Conservation (phyloP, 2,329 filamentous ascomycete genomes). For the Orbilia blumenaviensis region DNA sequence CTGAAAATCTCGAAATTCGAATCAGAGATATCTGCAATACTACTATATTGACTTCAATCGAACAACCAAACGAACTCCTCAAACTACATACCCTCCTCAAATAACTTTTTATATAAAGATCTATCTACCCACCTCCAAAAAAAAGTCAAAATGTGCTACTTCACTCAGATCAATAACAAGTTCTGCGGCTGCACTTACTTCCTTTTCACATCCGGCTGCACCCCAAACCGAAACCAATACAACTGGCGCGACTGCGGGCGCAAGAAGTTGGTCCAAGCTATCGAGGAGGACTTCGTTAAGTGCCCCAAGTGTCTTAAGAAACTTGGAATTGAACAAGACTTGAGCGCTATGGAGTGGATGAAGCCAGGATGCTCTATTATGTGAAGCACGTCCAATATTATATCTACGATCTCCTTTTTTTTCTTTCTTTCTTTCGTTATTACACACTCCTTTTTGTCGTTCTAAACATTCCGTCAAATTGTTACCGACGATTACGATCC, state of each 20-base stretch:
- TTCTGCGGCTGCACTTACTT: conserved; percentile 50
- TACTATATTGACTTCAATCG: background rate
- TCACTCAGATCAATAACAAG: conserved; percentile 48
- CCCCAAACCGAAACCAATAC: conserved; percentile 39
- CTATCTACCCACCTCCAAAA: background rate
- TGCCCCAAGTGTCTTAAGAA: conserved; percentile 48
- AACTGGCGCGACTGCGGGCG: conserved; percentile 50
- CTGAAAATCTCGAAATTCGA: background rate
- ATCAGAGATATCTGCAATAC: conserved; percentile 8
- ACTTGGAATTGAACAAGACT: conserved; percentile 32
- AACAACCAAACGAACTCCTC: background rate
- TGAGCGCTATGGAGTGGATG: conserved; percentile 52
- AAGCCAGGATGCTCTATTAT: conserved; percentile 43
- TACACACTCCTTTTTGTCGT: too few relatives aligned
- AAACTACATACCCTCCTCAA: background rate
- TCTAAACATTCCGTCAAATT: background rate
- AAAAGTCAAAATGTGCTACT: conserved; percentile 42
- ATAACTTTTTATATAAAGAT: conserved; percentile 16
- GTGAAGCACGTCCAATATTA: conserved; percentile 13
- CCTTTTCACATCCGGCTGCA: conserved; percentile 45
- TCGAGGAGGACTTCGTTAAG: conserved; percentile 43
- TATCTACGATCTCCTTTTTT: background rate
- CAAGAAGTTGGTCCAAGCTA: conserved; percentile 49
- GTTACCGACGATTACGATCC: background rate
- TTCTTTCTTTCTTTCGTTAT: background rate